Percentiles rank a stretch among this genome's conserved stretches.
Evolutionary conservation across 192 early-diverging fungal genomes (phyloP).

Genomic region (Entomortierella parvispora): DNA sequence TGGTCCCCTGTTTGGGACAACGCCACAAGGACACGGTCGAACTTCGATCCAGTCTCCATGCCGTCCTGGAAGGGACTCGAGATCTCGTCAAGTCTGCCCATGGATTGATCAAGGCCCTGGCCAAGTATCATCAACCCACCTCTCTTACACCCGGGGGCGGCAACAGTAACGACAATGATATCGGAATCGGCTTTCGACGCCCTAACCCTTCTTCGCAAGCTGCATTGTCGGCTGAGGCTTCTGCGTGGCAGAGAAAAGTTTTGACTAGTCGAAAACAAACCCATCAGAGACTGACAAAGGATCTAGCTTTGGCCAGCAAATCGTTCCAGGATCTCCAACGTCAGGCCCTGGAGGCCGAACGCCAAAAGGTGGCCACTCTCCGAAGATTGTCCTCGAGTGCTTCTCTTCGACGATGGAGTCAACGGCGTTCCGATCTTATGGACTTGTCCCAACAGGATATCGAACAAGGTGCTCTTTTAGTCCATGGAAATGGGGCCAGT

Average conservation of each 20-base stretch:
- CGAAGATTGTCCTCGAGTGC: constrained; percentile 38
- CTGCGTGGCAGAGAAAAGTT: constrained; percentile 19
- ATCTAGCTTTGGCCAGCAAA: constrained; percentile 23
- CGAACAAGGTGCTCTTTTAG: constrained; percentile 12
- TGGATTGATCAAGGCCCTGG: constrained; percentile 22
- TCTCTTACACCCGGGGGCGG: not conserved
- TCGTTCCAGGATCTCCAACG: constrained; percentile 41
- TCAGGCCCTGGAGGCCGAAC: constrained; percentile 28
- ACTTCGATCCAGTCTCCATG: constrained; percentile 29
- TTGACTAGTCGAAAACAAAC: constrained; percentile 30
- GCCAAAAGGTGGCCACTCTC: constrained; percentile 29
- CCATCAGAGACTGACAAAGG: constrained; percentile 40
- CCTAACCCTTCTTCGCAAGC: not conserved
- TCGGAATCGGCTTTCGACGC: constrained; percentile 1
- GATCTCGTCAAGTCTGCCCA: constrained; percentile 45
- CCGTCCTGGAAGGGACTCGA: constrained; percentile 32
- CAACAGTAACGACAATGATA: not conserved
- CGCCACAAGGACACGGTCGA: constrained; percentile 49
- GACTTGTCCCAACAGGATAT: constrained; percentile 31
- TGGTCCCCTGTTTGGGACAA: constrained; percentile 42
- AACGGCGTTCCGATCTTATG: constrained; percentile 23
- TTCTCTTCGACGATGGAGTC: constrained; percentile 19
- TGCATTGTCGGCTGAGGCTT: not conserved
- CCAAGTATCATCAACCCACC: constrained; percentile 39
- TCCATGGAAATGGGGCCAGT: not conserved